phyloP scores from a whole-genome alignment of 345 rosid species.

The Pseudoturritis turrita region DNA sequence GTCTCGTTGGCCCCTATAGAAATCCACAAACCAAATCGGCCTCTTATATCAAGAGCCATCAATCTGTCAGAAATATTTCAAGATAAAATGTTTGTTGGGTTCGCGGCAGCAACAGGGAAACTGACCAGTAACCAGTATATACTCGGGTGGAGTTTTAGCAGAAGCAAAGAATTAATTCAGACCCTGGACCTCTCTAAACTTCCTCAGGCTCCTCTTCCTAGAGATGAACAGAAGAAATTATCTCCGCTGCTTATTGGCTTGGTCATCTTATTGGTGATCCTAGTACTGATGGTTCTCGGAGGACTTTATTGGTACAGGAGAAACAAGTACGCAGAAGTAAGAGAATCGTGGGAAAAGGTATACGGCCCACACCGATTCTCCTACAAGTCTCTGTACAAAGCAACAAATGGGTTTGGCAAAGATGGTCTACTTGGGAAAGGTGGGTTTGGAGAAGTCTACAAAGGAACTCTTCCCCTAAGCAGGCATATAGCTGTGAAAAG shows the following conservation, averaged over 20 bases:
- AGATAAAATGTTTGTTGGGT: constrained; percentile 44
- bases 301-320: constrained; percentile 25
- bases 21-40: constrained; percentile 29
- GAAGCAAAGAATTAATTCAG: constrained; percentile 25
- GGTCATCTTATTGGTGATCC: constrained; percentile 6
- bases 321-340: constrained; percentile 33
- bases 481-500: constrained; percentile 43
- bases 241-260: constrained; percentile 11
- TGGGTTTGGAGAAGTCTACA: constrained; percentile 46
- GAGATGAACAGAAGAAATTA: constrained; percentile 10
- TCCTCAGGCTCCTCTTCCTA: constrained; percentile 43
- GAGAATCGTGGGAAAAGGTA: constrained; percentile 42
- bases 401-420: constrained; percentile 45
- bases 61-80: constrained; percentile 39
- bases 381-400: constrained; percentile 38
- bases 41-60: constrained; percentile 40
- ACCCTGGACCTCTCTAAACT: constrained; percentile 39
- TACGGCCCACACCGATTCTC: constrained; percentile 35
- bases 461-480: constrained; percentile 29
- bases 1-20: constrained; percentile 38
- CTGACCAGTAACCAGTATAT: constrained; percentile 35
- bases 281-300: background rate
- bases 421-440: constrained; percentile 33
- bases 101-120: constrained; percentile 49
- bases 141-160: constrained; percentile 62